These are phyloP conservation scores for Epichloe sp. DNA, from an alignment of 2,329 filamentous ascomycete species.

Conservation along the genomic window DNA sequence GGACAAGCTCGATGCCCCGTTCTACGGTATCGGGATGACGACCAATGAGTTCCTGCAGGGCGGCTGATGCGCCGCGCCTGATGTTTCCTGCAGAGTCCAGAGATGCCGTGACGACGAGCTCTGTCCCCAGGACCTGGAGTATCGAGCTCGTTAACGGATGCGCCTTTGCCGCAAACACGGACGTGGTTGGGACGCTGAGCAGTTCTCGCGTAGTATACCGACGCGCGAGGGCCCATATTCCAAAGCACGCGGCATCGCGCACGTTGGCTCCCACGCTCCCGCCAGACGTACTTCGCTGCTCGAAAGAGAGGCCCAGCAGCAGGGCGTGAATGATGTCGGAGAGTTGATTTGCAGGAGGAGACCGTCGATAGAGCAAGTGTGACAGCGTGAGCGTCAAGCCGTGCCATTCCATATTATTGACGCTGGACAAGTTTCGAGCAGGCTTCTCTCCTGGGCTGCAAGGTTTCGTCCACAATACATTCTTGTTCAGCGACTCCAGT, in stretches of 20 bases:
- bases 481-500: slow-evolving; percentile 51
- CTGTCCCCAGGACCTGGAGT: slow-evolving; percentile 65
- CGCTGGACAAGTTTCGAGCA: slow-evolving; percentile 53
- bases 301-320: slow-evolving; percentile 70
- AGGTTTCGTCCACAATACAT: slow-evolving; percentile 39
- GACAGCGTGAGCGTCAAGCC: slow-evolving; percentile 78
- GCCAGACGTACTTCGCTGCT: slow-evolving; percentile 78
- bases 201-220: slow-evolving; percentile 76
- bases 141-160: slow-evolving; percentile 33
- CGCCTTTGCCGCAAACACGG: slow-evolving; percentile 28
- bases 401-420: slow-evolving; percentile 81
- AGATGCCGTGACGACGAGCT: slow-evolving; percentile 69
- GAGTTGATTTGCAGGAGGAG: slow-evolving; percentile 58
- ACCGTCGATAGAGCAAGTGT: slow-evolving; percentile 74
- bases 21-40: slow-evolving; percentile 76
- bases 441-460: slow-evolving; percentile 20
- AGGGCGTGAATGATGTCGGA: slow-evolving; percentile 64
- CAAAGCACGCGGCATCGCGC: slow-evolving; percentile 89
- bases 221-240: slow-evolving; percentile 82
- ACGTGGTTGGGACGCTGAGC: slow-evolving; percentile 41
- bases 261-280: slow-evolving; percentile 79
- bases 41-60: slow-evolving; percentile 85
- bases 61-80: slow-evolving; percentile 79
- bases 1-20: slow-evolving; percentile 74
- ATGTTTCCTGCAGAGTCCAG: slow-evolving; percentile 91